Evolutionary conservation across 2,329 filamentous ascomycete species (phyloP).

Genomic region (Chalaropsis ovoidea): DNA sequence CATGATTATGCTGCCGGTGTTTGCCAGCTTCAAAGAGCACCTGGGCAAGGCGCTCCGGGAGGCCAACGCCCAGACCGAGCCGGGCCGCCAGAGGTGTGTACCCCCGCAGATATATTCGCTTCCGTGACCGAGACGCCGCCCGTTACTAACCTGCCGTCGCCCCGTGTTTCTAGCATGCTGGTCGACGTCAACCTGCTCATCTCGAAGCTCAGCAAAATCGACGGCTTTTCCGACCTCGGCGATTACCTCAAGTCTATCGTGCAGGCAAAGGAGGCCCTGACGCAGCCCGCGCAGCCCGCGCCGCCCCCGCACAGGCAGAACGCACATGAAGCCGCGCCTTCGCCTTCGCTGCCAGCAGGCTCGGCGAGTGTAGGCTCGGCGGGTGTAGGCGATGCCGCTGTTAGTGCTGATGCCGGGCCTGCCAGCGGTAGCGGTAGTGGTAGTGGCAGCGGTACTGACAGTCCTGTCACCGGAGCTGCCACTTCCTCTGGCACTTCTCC

Average conservation of each 20-base stretch:
- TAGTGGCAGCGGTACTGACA: not conserved
- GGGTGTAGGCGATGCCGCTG: not conserved
- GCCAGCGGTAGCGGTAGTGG: not conserved
- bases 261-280: conserved; percentile 45
- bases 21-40: conserved; percentile 69
- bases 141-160: conserved; percentile 11
- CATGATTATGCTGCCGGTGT: conserved; percentile 80
- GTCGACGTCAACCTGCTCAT: conserved; percentile 66
- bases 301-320: conserved; percentile 21
- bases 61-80: conserved; percentile 53
- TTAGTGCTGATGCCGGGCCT: not conserved
- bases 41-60: conserved; percentile 61
- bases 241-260: conserved; percentile 57
- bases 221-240: conserved; percentile 66
- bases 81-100: conserved; percentile 61
- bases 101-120: not conserved
- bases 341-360: not conserved
- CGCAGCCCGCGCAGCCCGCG: conserved; percentile 26
- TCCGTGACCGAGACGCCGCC: too few relatives aligned
- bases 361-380: not conserved
- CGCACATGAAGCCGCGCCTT: not conserved
- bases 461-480: not conserved
- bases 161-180: conserved; percentile 50
- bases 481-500: not conserved
- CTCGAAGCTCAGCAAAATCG: conserved; percentile 60